Conservation (phyloP, 2,329 filamentous ascomycete species). For the Beauveria rudraprayagi region DNA sequence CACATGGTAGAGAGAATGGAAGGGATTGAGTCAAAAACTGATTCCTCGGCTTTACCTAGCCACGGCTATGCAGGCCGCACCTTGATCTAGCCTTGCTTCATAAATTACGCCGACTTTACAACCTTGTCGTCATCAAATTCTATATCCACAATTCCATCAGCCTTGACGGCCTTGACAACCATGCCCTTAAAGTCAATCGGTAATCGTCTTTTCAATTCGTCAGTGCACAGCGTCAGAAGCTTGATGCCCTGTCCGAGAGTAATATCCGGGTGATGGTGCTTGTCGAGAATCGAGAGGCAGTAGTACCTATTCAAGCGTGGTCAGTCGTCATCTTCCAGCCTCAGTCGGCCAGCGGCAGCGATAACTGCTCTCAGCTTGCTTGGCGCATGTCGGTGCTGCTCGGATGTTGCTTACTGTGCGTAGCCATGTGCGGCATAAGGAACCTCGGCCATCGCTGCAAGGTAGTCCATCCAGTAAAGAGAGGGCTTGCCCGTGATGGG, state of each 20-base stretch:
- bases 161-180: slow-evolving; percentile 87
- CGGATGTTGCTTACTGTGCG: slow-evolving; percentile 62
- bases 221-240: slow-evolving; percentile 87
- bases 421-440: slow-evolving; percentile 98
- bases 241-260: slow-evolving; percentile 82
- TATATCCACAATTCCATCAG: slow-evolving; percentile 81
- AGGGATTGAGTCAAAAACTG: neutral
- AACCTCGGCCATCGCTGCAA: slow-evolving; percentile 77
- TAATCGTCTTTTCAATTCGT: slow-evolving; percentile 93
- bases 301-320: slow-evolving; percentile 62
- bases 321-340: neutral
- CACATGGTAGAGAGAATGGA: too few species aligned
- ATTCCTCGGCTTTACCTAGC: neutral
- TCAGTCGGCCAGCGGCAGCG: neutral
- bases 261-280: slow-evolving; percentile 96
- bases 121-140: slow-evolving; percentile 77
- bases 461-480: slow-evolving; percentile 95
- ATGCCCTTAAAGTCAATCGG: slow-evolving; percentile 99
- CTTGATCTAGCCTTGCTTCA: neutral
- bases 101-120: slow-evolving; percentile 48
- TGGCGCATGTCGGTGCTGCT: neutral
- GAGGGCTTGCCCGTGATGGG: slow-evolving; percentile 84
- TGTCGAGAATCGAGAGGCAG: slow-evolving; percentile 94
- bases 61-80: neutral
- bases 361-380: neutral